Percentiles rank a stretch among this genome's conserved stretches.
Evolutionary conservation across 208 protist genomes (phyloP).

Genomic region (Acanthamoeba healyi): DNA sequence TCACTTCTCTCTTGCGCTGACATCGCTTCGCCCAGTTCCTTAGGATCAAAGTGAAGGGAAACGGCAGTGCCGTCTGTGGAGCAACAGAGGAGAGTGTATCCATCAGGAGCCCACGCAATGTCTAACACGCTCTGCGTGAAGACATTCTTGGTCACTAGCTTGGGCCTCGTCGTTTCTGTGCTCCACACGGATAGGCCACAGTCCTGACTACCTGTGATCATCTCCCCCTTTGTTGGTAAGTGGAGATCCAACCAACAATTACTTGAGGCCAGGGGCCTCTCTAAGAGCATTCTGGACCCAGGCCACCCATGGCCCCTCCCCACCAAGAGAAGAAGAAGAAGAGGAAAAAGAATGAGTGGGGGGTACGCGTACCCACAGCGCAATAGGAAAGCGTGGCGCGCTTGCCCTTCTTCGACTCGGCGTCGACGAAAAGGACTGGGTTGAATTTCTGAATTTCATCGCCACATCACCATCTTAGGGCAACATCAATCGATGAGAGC

Average conservation of each 20-base stretch:
- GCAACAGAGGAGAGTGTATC: constrained; percentile 75
- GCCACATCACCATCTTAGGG: background rate
- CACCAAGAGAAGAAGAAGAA: background rate
- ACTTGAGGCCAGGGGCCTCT: too few species aligned
- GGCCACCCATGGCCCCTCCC: too few species aligned
- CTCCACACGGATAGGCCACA: constrained; percentile 74
- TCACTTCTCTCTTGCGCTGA: constrained; percentile 21
- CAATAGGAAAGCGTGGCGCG: constrained; percentile 34
- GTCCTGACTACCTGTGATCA: constrained; percentile 74
- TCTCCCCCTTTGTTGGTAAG: background rate
- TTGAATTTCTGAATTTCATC: constrained; percentile 33
- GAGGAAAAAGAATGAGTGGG: background rate
- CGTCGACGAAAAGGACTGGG: constrained; percentile 66
- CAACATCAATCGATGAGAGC: background rate
- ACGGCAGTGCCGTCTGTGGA: constrained; percentile 76
- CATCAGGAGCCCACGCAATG: constrained; percentile 77
- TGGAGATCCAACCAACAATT: too few species aligned
- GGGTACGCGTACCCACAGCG: background rate
- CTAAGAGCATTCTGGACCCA: too few species aligned
- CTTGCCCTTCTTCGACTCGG: background rate
- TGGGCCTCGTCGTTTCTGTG: constrained; percentile 37
- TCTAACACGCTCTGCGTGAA: constrained; percentile 78
- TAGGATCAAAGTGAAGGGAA: constrained; percentile 30
- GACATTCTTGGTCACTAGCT: constrained; percentile 55
- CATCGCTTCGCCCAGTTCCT: constrained; percentile 44